Base-by-base conservation (phyloP, 2,329 filamentous ascomycete species). In the Fusarium lyarnte region DNA sequence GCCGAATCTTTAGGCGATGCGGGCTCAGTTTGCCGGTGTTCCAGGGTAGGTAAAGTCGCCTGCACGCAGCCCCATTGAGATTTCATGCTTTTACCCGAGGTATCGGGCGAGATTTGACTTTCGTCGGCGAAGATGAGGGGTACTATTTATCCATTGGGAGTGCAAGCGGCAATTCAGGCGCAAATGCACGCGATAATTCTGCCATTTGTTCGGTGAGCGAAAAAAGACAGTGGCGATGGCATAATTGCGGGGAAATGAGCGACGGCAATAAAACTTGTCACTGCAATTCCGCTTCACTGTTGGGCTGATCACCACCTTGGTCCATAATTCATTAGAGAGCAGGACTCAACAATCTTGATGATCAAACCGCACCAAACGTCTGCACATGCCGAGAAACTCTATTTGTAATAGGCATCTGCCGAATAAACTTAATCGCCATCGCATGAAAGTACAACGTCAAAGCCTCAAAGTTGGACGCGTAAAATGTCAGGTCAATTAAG, bases 271-370 rank as follows among this genome's bases (percentile, higher is more conserved):
- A 52, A 27, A 36, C 23, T 21, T 25, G 33, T 36, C 49, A 36
- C 19, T 36, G 33, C 33, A 52, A 52, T 36, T 36, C 49, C 49
- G 49, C 49, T 36, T 52, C 49, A 12, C 17, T 52, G 46, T 14
- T 38, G 49, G 45, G 13, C 12, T n/a, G 33, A 27, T 27, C 31
- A 52, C 49, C 19, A 52, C 33, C 33, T 38, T 16, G 62, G 25
- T 64, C 59, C 62, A 64, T 65, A 64, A 42, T 64, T 47, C 43
- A 57, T 46, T 46, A 31, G 6, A 39, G 16, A 17, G 10, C 35
- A 51, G 6, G 11, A n/a, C 59, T n/a, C 21, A 38, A 38, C 49
- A 52, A 52, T 25, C 19, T 27, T 14, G 49, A 16, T 21, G 33
- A 3, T 6, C 23, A 21, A 38, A 38, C 8, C 33, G 14, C 7